These are phyloP conservation scores for Phaseolus coccineus DNA, from an alignment of 331 rosid species.

Conservation along the genomic window DNA sequence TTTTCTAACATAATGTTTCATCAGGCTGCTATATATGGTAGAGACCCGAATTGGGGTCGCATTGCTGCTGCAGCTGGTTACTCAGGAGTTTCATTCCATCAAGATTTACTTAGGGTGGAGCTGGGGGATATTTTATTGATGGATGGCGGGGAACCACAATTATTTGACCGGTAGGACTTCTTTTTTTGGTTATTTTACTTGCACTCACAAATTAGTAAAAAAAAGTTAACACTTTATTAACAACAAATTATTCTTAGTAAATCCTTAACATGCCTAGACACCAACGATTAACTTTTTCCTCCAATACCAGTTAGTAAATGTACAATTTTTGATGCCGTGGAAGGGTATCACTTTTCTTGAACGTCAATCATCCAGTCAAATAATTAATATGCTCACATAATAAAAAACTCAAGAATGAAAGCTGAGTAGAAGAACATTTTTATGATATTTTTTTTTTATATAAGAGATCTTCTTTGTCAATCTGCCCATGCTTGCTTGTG, in stretches of 20 bases:
- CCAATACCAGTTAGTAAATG: background rate
- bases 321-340: constrained; percentile 19
- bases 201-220: constrained; percentile 21
- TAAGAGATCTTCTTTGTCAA: constrained; percentile 12
- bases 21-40: constrained; percentile 93
- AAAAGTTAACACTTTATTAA: background rate
- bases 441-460: background rate
- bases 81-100: constrained; percentile 81
- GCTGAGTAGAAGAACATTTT: constrained; percentile 5
- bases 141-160: constrained; percentile 88
- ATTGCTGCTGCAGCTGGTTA: constrained; percentile 95
- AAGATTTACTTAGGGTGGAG: constrained; percentile 72
- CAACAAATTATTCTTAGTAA: background rate
- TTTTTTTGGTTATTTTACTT: constrained; percentile 12
- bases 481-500: background rate
- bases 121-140: constrained; percentile 86
- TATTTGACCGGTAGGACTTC: constrained; percentile 68
- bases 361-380: background rate
- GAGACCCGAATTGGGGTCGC: constrained; percentile 99
- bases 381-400: constrained; percentile 17
- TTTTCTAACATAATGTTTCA: constrained; percentile 39
- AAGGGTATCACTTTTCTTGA: constrained; percentile 16
- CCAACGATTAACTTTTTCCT: background rate
- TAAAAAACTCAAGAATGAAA: constrained; percentile 2
- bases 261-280: background rate